phyloP scores from a whole-genome alignment of 2,329 filamentous ascomycete genomes.

The Conoideocrella luteorostrata region DNA sequence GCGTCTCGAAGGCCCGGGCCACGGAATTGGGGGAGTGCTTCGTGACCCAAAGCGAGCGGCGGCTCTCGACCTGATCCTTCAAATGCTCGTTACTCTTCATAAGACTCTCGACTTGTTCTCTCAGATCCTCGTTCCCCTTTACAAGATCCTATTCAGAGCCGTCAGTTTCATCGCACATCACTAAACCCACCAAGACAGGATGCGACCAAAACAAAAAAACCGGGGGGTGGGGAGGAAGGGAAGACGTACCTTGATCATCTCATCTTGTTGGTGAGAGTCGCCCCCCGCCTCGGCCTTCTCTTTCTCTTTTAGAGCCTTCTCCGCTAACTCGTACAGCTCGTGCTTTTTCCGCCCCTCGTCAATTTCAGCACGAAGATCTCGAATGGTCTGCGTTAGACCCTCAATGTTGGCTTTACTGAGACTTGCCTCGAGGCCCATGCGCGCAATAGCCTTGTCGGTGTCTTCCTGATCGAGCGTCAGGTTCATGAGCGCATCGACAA shows the following conservation, averaged over 20 bases:
- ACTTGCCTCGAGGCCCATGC: constrained; percentile 33
- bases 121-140: constrained; percentile 25
- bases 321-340: constrained; percentile 6
- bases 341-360: constrained; percentile 24
- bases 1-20: constrained; percentile 25
- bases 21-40: constrained; percentile 25
- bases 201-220: background rate
- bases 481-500: constrained; percentile 32
- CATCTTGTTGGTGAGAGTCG: constrained; percentile 16
- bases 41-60: constrained; percentile 29
- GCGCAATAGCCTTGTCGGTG: constrained; percentile 30
- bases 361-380: constrained; percentile 25
- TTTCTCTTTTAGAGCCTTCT: constrained; percentile 21
- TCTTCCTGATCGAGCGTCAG: constrained; percentile 31
- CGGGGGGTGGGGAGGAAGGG: too few relatives aligned
- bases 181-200: too few relatives aligned
- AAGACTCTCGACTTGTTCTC: constrained; percentile 31
- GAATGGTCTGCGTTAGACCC: constrained; percentile 25
- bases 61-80: constrained; percentile 30
- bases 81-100: constrained; percentile 26
- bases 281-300: constrained; percentile 11
- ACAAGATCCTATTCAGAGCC: constrained; percentile 21
- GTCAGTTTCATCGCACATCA: background rate
- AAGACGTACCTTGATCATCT: constrained; percentile 24
- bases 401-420: constrained; percentile 27